Base-by-base conservation (phyloP, 768 basidiomycete genomes). In the Amanita muscaria region DNA sequence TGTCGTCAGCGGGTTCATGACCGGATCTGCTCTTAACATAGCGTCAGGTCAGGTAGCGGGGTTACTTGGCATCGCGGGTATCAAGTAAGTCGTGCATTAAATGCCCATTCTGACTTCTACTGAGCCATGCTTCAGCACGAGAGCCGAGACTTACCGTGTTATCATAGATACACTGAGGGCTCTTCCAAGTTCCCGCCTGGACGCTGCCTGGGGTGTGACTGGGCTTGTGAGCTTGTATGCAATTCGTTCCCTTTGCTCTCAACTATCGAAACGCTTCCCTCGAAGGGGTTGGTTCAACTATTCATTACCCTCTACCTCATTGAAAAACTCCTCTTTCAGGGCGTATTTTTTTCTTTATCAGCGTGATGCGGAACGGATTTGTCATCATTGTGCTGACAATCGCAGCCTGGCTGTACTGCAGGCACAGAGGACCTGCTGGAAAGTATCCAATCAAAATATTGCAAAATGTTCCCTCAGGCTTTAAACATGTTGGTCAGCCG, bases 21-120 rank as follows among this genome's bases (percentile, higher is more conserved):
- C 94, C 0, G 94, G 94, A 15, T 92, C 88, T n/a, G 94, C 94
- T 27, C 79, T 97, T 65, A 92, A 71, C 59, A 98, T 98, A 54
- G 83, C 80, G 12, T 72, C 80, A 14, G 80, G 89, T 25, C 94
- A 99, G 64, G 73, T 96, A 3, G 91, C 94, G 2, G 85, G 83
- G 0, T 62, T 99, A 35, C 79, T 99, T 70, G 96, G 93, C 18
- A 85, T 89, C 44, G 70, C 78, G 43, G 83, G 81, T 21, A 88
- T 96, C 60, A 73, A 87, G 88, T 88, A 49, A 55, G 83, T 67
- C 3, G 10, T 22, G 6, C 40, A 34, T 31, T 40, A 29, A 19
- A 21, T 19, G 25, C 12, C 3, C 14, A 45, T 25, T 21, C 22
- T 44, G 7, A 23, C 14, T 14, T 24, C 22, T 32, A 43, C 34